These are phyloP conservation scores for Boletus coccyginus DNA, from an alignment of 768 basidiomycete genomes.

Conservation along the genomic window DNA sequence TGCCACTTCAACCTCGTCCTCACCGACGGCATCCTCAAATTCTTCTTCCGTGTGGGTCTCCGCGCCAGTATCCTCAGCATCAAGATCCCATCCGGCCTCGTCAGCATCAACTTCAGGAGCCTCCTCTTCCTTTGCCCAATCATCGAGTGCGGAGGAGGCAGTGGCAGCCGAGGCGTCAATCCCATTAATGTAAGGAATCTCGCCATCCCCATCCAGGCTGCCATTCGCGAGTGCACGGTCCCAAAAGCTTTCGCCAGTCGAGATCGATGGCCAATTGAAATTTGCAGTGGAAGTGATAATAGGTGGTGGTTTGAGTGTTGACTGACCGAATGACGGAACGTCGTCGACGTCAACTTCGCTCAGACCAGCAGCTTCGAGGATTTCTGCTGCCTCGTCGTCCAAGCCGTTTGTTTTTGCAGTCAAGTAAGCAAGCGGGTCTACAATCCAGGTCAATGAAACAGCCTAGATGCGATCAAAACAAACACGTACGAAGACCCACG, in stretches of 20 bases:
- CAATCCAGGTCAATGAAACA: slow-evolving; percentile 6
- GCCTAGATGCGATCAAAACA: not conserved
- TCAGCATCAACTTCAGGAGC: slow-evolving; percentile 67
- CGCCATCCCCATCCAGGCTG: slow-evolving; percentile 63
- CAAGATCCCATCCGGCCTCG: slow-evolving; percentile 86
- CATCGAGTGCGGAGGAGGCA: slow-evolving; percentile 72
- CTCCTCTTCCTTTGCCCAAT: slow-evolving; percentile 83
- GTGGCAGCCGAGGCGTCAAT: slow-evolving; percentile 50
- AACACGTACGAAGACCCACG: slow-evolving; percentile 81
- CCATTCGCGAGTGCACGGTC: slow-evolving; percentile 91
- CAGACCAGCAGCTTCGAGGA: slow-evolving; percentile 85
- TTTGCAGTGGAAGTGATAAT: slow-evolving; percentile 73
- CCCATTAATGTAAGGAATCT: slow-evolving; percentile 69
- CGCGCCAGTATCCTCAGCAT: slow-evolving; percentile 67
- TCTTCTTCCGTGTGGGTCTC: slow-evolving; percentile 51
- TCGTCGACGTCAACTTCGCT: slow-evolving; percentile 87
- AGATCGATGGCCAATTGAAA: slow-evolving; percentile 82
- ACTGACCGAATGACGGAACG: slow-evolving; percentile 64
- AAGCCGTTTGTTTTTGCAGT: slow-evolving; percentile 96
- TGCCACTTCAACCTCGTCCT: slow-evolving; percentile 65
- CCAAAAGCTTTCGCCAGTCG: slow-evolving; percentile 88
- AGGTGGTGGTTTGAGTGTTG: slow-evolving; percentile 74
- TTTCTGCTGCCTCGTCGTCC: slow-evolving; percentile 84
- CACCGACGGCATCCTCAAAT: slow-evolving; percentile 46
- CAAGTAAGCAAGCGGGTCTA: slow-evolving; percentile 93